Conservation (phyloP, 768 basidiomycete genomes). For the Leccinum olivaceopallidum region DNA sequence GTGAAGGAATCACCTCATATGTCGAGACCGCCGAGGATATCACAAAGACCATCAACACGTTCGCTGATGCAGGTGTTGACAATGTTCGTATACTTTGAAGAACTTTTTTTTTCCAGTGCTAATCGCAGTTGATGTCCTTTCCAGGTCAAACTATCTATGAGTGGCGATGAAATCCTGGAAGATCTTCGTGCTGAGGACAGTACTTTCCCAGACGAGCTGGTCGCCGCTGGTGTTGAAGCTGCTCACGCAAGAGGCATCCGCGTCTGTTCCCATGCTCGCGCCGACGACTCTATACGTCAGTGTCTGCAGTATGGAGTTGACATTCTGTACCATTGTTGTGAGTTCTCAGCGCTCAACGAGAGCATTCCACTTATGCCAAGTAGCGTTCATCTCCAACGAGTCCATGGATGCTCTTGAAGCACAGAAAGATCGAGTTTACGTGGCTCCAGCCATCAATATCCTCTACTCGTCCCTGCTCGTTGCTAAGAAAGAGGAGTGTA, state of each 20-base stretch:
- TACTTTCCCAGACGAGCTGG: constrained; percentile 36
- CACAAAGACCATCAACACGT: constrained; percentile 20
- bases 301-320: constrained; percentile 39
- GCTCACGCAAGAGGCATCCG: constrained; percentile 38
- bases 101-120: neutral
- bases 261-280: constrained; percentile 39
- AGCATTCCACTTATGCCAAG: constrained; percentile 10
- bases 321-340: constrained; percentile 32
- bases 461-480: constrained; percentile 28
- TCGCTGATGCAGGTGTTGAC: constrained; percentile 28
- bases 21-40: constrained; percentile 34
- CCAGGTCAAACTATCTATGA: constrained; percentile 38
- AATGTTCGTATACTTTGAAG: constrained; percentile 9
- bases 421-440: constrained; percentile 36
- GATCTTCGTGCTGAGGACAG: constrained; percentile 36
- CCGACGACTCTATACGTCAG: constrained; percentile 35
- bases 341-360: neutral
- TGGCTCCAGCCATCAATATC: constrained; percentile 36
- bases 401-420: constrained; percentile 38
- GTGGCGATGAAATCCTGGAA: constrained; percentile 38
- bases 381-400: constrained; percentile 37
- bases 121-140: neutral
- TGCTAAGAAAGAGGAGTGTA: constrained; percentile 30
- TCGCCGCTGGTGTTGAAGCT: constrained; percentile 36
- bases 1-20: constrained; percentile 35